Conservation (phyloP, 2,329 filamentous ascomycete species). For the Fusarium nodosum region DNA sequence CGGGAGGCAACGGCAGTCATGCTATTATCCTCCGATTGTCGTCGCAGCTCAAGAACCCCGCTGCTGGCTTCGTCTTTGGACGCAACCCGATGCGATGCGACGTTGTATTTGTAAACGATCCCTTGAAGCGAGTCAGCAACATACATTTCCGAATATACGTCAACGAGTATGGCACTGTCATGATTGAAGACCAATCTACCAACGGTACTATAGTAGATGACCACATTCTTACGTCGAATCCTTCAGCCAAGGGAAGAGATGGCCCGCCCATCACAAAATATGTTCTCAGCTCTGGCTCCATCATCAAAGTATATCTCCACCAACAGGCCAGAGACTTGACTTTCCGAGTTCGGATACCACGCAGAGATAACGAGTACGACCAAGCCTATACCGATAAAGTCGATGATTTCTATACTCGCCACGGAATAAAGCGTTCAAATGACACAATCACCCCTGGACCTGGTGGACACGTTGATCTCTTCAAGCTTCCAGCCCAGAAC, state of each 20-base stretch:
- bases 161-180: slow-evolving; percentile 86
- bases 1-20: slow-evolving; percentile 66
- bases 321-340: slow-evolving; percentile 71
- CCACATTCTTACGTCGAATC: slow-evolving; percentile 67
- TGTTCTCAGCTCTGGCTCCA: slow-evolving; percentile 79
- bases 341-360: slow-evolving; percentile 89
- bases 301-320: slow-evolving; percentile 76
- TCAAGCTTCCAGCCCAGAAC: slow-evolving; percentile 48
- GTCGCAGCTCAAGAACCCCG: slow-evolving; percentile 75
- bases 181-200: slow-evolving; percentile 95
- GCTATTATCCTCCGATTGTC: slow-evolving; percentile 88
- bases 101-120: slow-evolving; percentile 75
- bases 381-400: slow-evolving; percentile 78
- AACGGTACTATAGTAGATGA: slow-evolving; percentile 93
- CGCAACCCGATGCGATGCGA: slow-evolving; percentile 81
- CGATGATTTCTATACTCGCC: slow-evolving; percentile 70
- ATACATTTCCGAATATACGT: slow-evolving; percentile 95
- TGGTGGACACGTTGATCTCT: slow-evolving; percentile 61
- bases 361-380: slow-evolving; percentile 75
- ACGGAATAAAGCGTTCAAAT: slow-evolving; percentile 54
- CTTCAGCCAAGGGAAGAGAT: slow-evolving; percentile 53
- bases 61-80: slow-evolving; percentile 86
- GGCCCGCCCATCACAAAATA: slow-evolving; percentile 58
- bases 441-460: slow-evolving; percentile 64
- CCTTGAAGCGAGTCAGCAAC: slow-evolving; percentile 84